Base-by-base conservation (phyloP, 2,329 filamentous ascomycete genomes). In the Alternaria sp. region DNA sequence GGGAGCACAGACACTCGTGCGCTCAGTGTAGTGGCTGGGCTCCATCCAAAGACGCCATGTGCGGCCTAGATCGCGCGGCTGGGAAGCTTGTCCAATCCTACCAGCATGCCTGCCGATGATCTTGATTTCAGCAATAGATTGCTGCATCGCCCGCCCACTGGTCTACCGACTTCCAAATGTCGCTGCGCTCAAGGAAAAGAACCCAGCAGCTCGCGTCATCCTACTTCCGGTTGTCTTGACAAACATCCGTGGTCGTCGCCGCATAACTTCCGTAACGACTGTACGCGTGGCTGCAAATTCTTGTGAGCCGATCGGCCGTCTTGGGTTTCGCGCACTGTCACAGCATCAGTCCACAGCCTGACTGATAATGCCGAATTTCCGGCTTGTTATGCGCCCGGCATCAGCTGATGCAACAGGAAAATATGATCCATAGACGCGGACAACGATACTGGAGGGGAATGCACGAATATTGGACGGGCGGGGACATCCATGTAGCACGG, bases 11-110 rank as follows among this genome's bases (percentile, higher is more conserved):
- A 44, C 44, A 46, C 8, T 12, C 10, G 20, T 1, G 43, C 49
- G 67, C 60, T 44, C 65, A 45, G 46, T 68, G 61, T 58, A 51
- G 67, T 70, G 63, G 67, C 67, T 66, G 53, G 41, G 37, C 53
- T 54, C n/a, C 51, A 41, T 44, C 46, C 21, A 47, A 25, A 43
- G 43, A 44, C 60, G 43, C 60, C 26, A 53, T 37, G 18, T 60
- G 41, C 49, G 26, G 58, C 54, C 54, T 21, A 68, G 65, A 69
- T 66, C 59, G 60, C 26, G 26, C 28, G n/a, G 41, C 46, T 53
- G 28, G 55, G 37, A 53, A 25, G 37, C 21, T 58, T 59, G 47
- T 59, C 47, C 46, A 43, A 60, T 60, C 59, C 43, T 43, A 65
- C 21, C 26, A 44, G 56, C 49, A 55, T 55, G 45, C 23, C 56